Evolutionary conservation across 2,329 filamentous ascomycete genomes (phyloP).

Genomic region (Cladosporium sp.): DNA sequence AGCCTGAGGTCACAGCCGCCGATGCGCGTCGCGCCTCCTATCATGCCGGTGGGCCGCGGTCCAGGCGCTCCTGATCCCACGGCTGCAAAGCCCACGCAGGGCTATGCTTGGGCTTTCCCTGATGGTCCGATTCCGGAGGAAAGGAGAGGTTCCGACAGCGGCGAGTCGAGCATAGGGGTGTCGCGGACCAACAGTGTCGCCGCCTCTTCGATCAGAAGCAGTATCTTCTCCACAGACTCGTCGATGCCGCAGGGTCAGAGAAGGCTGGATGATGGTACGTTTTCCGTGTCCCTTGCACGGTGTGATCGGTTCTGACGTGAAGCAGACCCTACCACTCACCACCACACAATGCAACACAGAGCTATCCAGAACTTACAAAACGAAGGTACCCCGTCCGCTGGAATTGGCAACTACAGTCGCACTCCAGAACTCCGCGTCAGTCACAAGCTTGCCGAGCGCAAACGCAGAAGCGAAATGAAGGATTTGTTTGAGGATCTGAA

Average conservation of each 20-base stretch:
- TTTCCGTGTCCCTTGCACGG: conserved; percentile 16
- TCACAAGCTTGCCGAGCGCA: conserved; percentile 79
- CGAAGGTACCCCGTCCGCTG: conserved; percentile 50
- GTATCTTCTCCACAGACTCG: conserved; percentile 70
- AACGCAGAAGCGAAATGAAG: conserved; percentile 83
- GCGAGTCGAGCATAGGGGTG: conserved; percentile 45
- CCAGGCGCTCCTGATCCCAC: conserved; percentile 56
- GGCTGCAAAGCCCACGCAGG: conserved; percentile 73
- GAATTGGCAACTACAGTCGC: conserved; percentile 70
- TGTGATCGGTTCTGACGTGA: not conserved
- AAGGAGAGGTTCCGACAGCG: conserved; percentile 42
- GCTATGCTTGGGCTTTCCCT: conserved; percentile 78
- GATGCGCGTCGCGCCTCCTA: conserved; percentile 64
- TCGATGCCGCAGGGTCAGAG: conserved; percentile 65
- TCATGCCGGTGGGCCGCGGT: conserved; percentile 61
- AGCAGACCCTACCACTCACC: conserved; percentile 48
- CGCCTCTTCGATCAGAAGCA: conserved; percentile 71
- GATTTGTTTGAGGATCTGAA: conserved; percentile 75
- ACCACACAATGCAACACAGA: conserved; percentile 70
- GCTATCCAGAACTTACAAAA: conserved; percentile 58
- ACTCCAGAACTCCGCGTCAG: conserved; percentile 77
- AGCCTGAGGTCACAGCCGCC: conserved; percentile 35
- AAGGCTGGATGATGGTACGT: conserved; percentile 58
- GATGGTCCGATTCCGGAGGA: conserved; percentile 59
- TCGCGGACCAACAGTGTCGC: conserved; percentile 71